phyloP scores from a whole-genome alignment of 352 stramenopile genomes.

The Aphanomyces invadans region DNA sequence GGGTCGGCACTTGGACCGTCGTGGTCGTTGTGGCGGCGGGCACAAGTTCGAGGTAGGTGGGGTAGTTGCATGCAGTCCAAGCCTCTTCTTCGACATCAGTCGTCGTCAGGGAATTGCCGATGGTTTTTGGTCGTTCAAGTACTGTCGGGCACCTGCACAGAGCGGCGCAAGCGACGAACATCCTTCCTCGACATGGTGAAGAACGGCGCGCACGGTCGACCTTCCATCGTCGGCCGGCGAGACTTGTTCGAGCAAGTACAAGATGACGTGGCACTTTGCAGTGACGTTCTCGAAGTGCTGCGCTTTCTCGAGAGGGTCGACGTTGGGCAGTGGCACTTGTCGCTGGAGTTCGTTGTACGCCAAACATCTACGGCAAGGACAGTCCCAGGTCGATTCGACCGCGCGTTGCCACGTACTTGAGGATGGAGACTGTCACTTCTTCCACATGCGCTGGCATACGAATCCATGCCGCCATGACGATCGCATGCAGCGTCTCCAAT shows the following conservation, averaged over 20 bases:
- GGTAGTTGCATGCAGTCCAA: too few species aligned
- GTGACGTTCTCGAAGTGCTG: not conserved
- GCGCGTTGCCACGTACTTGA: too few species aligned
- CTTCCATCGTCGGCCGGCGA: not conserved
- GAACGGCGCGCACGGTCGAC: not conserved
- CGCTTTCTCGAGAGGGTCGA: not conserved
- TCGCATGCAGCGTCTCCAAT: constrained; percentile 47
- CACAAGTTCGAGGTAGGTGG: too few species aligned
- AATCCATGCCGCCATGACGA: constrained; percentile 52
- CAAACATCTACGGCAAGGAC: not conserved
- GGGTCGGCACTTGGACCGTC: too few species aligned
- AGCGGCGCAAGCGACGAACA: not conserved
- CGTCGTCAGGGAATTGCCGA: too few species aligned
- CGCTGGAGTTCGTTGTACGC: not conserved
- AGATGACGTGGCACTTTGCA: not conserved
- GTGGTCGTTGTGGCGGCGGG: too few species aligned
- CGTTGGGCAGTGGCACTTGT: not conserved
- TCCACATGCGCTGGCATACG: constrained; percentile 62
- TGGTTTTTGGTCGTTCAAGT: not conserved
- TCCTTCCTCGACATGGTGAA: not conserved
- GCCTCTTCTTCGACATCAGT: too few species aligned
- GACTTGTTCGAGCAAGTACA: not conserved
- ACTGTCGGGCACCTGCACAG: not conserved
- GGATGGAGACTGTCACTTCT: constrained; percentile 53
- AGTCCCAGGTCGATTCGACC: too few species aligned